Conservation (phyloP, 495 filamentous ascomycete genomes). For the Penicillium coprophilum region DNA sequence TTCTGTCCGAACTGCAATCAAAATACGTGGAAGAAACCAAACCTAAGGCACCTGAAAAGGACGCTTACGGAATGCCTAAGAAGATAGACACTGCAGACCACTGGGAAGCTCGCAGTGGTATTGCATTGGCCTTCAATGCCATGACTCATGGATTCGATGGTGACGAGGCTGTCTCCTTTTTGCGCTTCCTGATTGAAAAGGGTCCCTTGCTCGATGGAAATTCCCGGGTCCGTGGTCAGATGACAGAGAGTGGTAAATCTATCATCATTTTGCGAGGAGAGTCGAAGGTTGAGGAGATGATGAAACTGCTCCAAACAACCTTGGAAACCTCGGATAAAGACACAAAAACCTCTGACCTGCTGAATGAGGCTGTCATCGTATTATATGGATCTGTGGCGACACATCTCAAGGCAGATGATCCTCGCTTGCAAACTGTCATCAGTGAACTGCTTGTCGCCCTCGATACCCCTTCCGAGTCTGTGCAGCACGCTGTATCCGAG, state of each 20-base stretch:
- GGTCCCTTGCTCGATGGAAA: conserved; percentile 82
- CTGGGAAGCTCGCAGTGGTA: conserved; percentile 86
- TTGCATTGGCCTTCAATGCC: conserved; percentile 81
- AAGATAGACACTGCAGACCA: conserved; percentile 81
- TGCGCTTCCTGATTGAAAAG: conserved; percentile 78
- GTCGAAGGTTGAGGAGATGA: conserved; percentile 79
- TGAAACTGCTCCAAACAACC: conserved; percentile 83
- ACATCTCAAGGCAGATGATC: conserved; percentile 80
- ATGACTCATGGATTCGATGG: conserved; percentile 68
- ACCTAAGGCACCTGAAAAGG: conserved; percentile 74
- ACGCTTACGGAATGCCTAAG: conserved; percentile 89
- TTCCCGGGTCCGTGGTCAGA: conserved; percentile 72
- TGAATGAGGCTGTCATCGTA: conserved; percentile 96
- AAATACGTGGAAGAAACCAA: conserved; percentile 77
- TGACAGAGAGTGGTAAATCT: conserved; percentile 87
- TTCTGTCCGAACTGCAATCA: conserved; percentile 61
- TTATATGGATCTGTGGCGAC: conserved; percentile 91
- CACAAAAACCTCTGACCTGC: conserved; percentile 73
- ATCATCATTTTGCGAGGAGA: conserved; percentile 79
- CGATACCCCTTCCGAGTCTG: conserved; percentile 92
- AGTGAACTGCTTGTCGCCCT: conserved; percentile 80
- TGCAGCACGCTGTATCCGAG: conserved; percentile 92
- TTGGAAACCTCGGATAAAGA: conserved; percentile 79
- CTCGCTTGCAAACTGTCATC: conserved; percentile 80
- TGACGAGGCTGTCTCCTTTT: conserved; percentile 68